These are phyloP conservation scores for Aureobasidium subglaciale DNA, from an alignment of 2,329 filamentous ascomycete species.

Conservation along the genomic window DNA sequence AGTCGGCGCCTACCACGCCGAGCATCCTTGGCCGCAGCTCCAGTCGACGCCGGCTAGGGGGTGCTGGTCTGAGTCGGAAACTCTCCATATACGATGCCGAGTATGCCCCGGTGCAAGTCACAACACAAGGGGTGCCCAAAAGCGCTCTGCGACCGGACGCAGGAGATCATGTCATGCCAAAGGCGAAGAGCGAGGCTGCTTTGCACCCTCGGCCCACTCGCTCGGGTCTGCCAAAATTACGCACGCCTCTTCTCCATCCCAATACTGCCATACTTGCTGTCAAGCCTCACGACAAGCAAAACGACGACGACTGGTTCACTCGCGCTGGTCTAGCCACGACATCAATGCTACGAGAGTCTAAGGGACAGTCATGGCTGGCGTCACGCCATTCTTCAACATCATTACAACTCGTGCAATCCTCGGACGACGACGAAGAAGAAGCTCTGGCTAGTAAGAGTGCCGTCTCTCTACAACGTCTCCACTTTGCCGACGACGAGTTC, in stretches of 20 bases:
- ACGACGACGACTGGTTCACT: constrained; percentile 52
- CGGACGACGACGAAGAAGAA: constrained; percentile 12
- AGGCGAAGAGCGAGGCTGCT: constrained; percentile 41
- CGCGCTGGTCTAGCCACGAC: constrained; percentile 52
- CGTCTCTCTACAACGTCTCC: constrained; percentile 21
- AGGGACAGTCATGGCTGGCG: constrained; percentile 56
- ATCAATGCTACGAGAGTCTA: constrained; percentile 50
- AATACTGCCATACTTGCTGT: not conserved
- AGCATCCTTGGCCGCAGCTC: constrained; percentile 40
- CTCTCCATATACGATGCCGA: constrained; percentile 25
- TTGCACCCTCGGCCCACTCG: constrained; percentile 23
- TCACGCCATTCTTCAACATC: constrained; percentile 51
- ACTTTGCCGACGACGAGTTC: constrained; percentile 25
- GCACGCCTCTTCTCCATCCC: not conserved
- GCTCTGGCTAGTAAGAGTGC: not conserved
- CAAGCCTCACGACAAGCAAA: not conserved
- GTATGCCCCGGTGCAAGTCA: constrained; percentile 15
- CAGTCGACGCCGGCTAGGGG: constrained; percentile 29
- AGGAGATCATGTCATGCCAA: constrained; percentile 29
- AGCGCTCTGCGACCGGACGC: not conserved
- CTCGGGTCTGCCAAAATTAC: not conserved
- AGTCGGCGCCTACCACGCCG: constrained; percentile 42
- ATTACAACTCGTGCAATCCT: constrained; percentile 30
- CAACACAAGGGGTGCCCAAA: not conserved
- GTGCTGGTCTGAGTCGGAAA: constrained; percentile 27